A percentile compares a stretch with the other conserved stretches of the same genome.
These are phyloP conservation scores for Coemansia sp. DNA, from an alignment of 192 early-diverging fungal genomes.

Conservation along the genomic window DNA sequence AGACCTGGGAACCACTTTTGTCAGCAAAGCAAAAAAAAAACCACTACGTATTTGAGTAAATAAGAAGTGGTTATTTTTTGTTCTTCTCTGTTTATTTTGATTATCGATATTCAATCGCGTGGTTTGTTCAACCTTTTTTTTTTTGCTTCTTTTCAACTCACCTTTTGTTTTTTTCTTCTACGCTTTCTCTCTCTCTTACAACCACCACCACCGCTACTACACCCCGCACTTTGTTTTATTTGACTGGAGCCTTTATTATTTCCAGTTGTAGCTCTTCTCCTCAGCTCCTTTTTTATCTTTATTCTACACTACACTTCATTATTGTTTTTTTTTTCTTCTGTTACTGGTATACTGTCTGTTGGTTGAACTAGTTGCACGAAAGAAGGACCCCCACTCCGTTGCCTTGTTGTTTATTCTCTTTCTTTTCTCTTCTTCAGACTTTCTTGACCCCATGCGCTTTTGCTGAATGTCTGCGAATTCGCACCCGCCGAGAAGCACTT, in stretches of 20 bases:
- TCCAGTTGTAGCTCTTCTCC: background rate
- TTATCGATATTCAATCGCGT: background rate
- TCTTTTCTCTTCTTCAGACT: background rate
- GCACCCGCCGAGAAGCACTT: conserved; percentile 33
- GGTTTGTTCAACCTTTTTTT: background rate
- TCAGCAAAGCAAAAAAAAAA: background rate
- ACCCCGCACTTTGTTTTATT: conserved; percentile 11
- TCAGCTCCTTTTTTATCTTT: background rate
- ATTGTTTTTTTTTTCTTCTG: background rate
- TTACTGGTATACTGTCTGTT: background rate
- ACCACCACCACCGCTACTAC: background rate
- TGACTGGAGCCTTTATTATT: background rate
- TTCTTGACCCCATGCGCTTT: conserved; percentile 13
- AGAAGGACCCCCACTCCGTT: background rate
- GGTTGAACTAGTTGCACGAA: background rate
- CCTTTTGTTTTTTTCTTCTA: background rate
- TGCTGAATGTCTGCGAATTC: conserved; percentile 41
- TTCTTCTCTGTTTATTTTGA: background rate
- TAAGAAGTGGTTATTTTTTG: background rate
- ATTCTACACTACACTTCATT: background rate
- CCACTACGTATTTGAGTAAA: background rate
- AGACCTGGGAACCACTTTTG: background rate
- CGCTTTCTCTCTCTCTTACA: background rate
- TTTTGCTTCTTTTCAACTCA: background rate
- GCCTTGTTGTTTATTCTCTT: background rate